phyloP scores from a whole-genome alignment of 1,284 basidiomycete genomes.

The Coniophora puteana region DNA sequence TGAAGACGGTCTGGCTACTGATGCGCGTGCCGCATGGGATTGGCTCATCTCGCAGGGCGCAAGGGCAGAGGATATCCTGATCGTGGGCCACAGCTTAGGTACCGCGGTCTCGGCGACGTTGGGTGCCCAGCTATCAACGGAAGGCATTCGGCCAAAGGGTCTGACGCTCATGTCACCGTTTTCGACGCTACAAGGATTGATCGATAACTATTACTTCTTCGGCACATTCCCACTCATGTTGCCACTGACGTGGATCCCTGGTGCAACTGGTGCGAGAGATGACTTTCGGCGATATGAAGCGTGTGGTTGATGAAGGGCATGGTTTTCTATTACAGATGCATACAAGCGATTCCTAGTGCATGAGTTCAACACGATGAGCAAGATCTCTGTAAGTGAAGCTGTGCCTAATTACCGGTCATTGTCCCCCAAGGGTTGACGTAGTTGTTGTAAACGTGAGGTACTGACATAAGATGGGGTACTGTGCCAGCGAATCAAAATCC shows the following conservation, averaged over 20 bases:
- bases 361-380: slow-evolving; percentile 61
- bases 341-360: slow-evolving; percentile 56
- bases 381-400: slow-evolving; percentile 47
- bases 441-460: no score
- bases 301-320: no score
- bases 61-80: slow-evolving; percentile 52
- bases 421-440: no score
- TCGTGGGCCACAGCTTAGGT: slow-evolving; percentile 82
- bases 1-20: slow-evolving; percentile 70
- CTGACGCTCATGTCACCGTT: slow-evolving; percentile 79
- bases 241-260: slow-evolving; percentile 67
- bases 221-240: slow-evolving; percentile 72
- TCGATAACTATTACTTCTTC: slow-evolving; percentile 71
- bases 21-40: slow-evolving; percentile 80
- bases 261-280: slow-evolving; percentile 58
- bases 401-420: slow-evolving; percentile 3
- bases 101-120: slow-evolving; percentile 74
- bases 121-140: slow-evolving; percentile 52
- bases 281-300: no score
- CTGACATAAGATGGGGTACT: slow-evolving; percentile 16
- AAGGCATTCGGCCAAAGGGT: slow-evolving; percentile 52
- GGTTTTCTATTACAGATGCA: slow-evolving; percentile 42
- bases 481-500: slow-evolving; percentile 53
- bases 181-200: slow-evolving; percentile 57
- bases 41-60: slow-evolving; percentile 68